phyloP scores from a whole-genome alignment of 805 yeast genomes.

The Zygotorulaspora florentina region DNA sequence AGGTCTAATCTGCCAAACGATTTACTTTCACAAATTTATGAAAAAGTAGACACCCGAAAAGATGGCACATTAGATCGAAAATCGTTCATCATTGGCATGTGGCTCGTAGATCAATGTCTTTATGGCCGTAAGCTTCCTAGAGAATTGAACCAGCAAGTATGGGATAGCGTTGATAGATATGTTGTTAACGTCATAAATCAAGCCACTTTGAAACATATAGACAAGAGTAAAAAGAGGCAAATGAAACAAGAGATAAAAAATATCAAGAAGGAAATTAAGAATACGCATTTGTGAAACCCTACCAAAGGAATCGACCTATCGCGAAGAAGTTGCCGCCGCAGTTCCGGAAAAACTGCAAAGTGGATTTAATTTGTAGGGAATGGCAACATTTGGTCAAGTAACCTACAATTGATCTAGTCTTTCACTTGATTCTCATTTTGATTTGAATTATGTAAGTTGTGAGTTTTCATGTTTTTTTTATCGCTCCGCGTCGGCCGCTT shows the following conservation, averaged over 20 bases:
- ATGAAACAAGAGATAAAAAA: slow-evolving; percentile 28
- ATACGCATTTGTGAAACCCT: slow-evolving; percentile 17
- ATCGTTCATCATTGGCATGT: slow-evolving; percentile 93
- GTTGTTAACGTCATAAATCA: slow-evolving; percentile 17
- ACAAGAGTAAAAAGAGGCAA: slow-evolving; percentile 21
- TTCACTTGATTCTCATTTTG: not conserved
- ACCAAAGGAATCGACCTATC: not conserved
- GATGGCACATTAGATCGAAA: slow-evolving; percentile 76
- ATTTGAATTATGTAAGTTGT: not conserved
- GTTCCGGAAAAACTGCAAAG: not conserved
- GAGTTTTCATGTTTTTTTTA: not conserved
- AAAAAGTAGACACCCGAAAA: slow-evolving; percentile 57
- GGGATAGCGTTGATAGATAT: slow-evolving; percentile 65
- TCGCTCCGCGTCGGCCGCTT: not conserved
- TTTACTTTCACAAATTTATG: slow-evolving; percentile 60
- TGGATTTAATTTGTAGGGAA: not conserved
- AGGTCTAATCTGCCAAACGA: slow-evolving; percentile 69
- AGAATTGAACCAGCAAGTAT: slow-evolving; percentile 59
- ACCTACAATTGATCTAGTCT: too few relatives aligned
- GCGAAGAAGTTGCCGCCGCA: not conserved
- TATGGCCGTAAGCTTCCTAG: slow-evolving; percentile 89
- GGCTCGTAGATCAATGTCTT: slow-evolving; percentile 94
- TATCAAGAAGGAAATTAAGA: slow-evolving; percentile 30
- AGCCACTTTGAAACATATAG: slow-evolving; percentile 12
- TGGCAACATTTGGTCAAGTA: not conserved